Evolutionary conservation across 2,329 filamentous ascomycete genomes (phyloP).

Genomic region (Mycosphaerelloides madeirae): DNA sequence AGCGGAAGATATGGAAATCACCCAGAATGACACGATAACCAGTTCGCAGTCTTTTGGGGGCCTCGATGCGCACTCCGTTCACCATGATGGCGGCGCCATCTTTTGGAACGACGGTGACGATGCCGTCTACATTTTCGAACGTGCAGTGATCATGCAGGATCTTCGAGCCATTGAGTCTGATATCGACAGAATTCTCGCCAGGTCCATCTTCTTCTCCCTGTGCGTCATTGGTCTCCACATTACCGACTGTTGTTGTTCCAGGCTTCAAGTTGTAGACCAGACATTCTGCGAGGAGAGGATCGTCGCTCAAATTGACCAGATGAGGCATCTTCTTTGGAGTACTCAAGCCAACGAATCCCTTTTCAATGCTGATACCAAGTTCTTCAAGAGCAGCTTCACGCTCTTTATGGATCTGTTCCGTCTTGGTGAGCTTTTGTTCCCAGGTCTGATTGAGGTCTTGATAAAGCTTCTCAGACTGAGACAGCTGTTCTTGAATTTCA

Average conservation of each 20-base stretch:
- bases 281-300: conserved; percentile 86
- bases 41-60: conserved; percentile 79
- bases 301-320: conserved; percentile 83
- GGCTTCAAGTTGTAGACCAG: conserved; percentile 97
- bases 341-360: conserved; percentile 89
- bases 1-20: conserved; percentile 97
- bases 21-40: conserved; percentile 93
- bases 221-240: conserved; percentile 72
- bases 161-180: conserved; percentile 86
- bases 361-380: conserved; percentile 96
- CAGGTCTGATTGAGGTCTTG: conserved; percentile 96
- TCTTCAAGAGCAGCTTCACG: conserved; percentile 92
- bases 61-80: conserved; percentile 84
- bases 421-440: conserved; percentile 94
- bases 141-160: conserved; percentile 89
- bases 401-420: conserved; percentile 96
- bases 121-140: conserved; percentile 89
- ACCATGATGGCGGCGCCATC: conserved; percentile 98
- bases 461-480: conserved; percentile 93
- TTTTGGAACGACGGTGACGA: conserved; percentile 82
- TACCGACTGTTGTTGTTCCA: conserved; percentile 87
- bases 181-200: conserved; percentile 62
- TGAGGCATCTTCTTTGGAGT: conserved; percentile 99
- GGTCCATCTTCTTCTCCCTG: conserved; percentile 13
- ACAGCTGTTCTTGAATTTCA: conserved; percentile 93